A percentile compares a stretch with the other conserved stretches of the same genome.
phyloP scores from a whole-genome alignment of 164 flowering plant genomes.

The Stephania yunnanensis region DNA sequence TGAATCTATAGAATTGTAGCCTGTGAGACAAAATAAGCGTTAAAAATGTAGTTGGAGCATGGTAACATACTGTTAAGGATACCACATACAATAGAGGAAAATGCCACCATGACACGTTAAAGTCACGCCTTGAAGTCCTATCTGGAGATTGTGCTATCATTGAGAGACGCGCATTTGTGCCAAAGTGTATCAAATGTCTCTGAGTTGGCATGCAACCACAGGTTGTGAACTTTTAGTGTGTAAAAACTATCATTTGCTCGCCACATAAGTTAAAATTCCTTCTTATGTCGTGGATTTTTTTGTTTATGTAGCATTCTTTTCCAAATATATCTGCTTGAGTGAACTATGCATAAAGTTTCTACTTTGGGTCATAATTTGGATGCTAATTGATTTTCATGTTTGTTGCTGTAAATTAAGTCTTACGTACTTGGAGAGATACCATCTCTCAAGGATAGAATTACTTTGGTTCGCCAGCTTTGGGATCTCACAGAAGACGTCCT shows the following conservation, averaged over 20 bases:
- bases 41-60: not conserved
- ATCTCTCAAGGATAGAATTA: constrained; percentile 73
- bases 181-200: too few relatives aligned
- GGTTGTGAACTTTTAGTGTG: too few relatives aligned
- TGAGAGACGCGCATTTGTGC: too few relatives aligned
- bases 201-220: too few relatives aligned
- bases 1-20: not conserved
- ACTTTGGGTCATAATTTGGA: not conserved
- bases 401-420: constrained; percentile 45
- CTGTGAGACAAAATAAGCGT: not conserved
- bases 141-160: too few relatives aligned
- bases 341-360: not conserved
- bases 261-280: not conserved
- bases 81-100: not conserved
- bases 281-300: not conserved
- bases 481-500: constrained; percentile 79
- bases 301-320: not conserved
- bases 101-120: too few relatives aligned
- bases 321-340: not conserved
- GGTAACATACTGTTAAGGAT: not conserved
- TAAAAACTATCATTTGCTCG: too few relatives aligned
- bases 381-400: constrained; percentile 16
- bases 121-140: too few relatives aligned
- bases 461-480: constrained; percentile 96
- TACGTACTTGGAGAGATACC: constrained; percentile 99